Conservation (phyloP, 805 yeast genomes). For the Grigorovia jiainica region DNA sequence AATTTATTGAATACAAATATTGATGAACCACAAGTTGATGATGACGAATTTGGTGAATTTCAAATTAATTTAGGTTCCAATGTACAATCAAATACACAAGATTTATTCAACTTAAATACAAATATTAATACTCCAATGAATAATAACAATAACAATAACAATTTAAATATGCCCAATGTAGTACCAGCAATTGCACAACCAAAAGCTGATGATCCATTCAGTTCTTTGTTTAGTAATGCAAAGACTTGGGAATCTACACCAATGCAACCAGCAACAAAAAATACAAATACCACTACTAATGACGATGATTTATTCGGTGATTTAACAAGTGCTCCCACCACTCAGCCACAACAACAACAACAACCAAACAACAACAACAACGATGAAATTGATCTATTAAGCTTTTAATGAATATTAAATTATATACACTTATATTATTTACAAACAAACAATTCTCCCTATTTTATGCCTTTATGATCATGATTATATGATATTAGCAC, state of each 20-base stretch:
- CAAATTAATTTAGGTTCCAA: constrained; percentile 53
- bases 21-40: constrained; percentile 45
- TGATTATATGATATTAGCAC: too few relatives aligned
- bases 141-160: too few relatives aligned
- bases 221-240: constrained; percentile 59
- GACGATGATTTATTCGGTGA: constrained; percentile 29
- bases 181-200: constrained; percentile 32
- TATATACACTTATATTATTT: too few relatives aligned
- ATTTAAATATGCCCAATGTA: too few relatives aligned
- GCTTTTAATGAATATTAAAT: constrained; percentile 16
- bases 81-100: background rate
- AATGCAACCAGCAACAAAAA: background rate
- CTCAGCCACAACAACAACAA: background rate
- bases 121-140: background rate
- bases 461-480: too few relatives aligned
- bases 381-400: constrained; percentile 24
- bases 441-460: too few relatives aligned
- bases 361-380: constrained; percentile 7
- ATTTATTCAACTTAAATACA: background rate
- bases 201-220: constrained; percentile 56
- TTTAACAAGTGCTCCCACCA: constrained; percentile 14
- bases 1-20: too few relatives aligned
- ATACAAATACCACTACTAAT: too few relatives aligned
- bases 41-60: constrained; percentile 75
- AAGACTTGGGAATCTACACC: constrained; percentile 30